phyloP scores from a whole-genome alignment of 2,329 filamentous ascomycete species.

The Aspergillus pseudoglaucus region DNA sequence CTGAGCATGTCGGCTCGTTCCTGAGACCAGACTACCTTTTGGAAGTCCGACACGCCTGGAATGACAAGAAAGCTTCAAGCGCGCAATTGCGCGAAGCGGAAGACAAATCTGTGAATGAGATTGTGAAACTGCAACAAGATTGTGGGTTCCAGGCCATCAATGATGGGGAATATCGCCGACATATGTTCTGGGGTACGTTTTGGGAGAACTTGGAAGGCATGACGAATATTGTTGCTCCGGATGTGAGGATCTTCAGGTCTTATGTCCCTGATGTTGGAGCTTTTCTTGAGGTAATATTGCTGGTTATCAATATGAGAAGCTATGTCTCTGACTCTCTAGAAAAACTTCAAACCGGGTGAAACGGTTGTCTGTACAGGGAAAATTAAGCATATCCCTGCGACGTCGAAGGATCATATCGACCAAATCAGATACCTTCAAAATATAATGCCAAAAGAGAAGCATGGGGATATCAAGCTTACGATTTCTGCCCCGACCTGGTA shows the following conservation, averaged over 20 bases:
- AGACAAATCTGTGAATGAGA: conserved; percentile 10
- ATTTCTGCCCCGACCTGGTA: conserved; percentile 57
- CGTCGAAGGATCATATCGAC: conserved; percentile 5
- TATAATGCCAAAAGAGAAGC: conserved; percentile 48
- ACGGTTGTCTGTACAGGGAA: conserved; percentile 28
- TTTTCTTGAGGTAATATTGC: background rate
- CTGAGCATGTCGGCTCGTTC: conserved; percentile 21
- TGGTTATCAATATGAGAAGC: too few species aligned
- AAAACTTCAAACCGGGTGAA: conserved; percentile 1
- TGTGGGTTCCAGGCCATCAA: conserved; percentile 15
- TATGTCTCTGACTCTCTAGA: too few species aligned
- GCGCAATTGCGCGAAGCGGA: conserved; percentile 4
- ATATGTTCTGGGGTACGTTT: conserved; percentile 18
- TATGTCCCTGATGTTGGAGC: conserved; percentile 2
- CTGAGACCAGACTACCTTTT: conserved; percentile 16
- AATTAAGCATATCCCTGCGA: background rate
- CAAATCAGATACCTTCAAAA: conserved; percentile 46
- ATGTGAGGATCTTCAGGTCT: background rate
- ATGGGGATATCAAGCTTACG: conserved; percentile 57
- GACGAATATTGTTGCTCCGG: background rate
- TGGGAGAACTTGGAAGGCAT: conserved; percentile 18
- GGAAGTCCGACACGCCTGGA: conserved; percentile 8
- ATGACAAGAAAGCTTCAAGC: background rate
- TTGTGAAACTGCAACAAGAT: conserved; percentile 13
- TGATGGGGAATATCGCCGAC: conserved; percentile 18